Evolutionary conservation across 2,329 filamentous ascomycete genomes (phyloP).

Genomic region (Colletotrichum falcatum): DNA sequence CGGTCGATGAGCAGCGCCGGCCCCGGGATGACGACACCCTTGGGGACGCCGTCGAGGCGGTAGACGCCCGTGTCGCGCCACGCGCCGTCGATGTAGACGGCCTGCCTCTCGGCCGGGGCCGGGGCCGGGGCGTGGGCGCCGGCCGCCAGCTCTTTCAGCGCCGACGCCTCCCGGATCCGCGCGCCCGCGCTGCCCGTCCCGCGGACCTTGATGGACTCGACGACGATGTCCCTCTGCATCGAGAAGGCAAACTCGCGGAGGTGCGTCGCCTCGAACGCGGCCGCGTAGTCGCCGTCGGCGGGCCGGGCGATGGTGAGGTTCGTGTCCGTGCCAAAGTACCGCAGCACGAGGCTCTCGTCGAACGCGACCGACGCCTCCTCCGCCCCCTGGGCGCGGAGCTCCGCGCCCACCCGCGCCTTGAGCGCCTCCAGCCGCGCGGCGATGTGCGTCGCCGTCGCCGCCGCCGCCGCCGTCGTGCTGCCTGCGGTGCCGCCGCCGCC

Average conservation of each 20-base stretch:
- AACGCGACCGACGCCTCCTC: constrained; percentile 53
- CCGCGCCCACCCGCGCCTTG: constrained; percentile 49
- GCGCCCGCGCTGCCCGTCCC: constrained; percentile 45
- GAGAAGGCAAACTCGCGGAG: constrained; percentile 38
- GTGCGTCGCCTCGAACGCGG: constrained; percentile 25
- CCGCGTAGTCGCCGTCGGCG: constrained; percentile 45
- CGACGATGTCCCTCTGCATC: constrained; percentile 30
- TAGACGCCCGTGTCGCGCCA: constrained; percentile 48
- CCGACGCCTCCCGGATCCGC: constrained; percentile 33
- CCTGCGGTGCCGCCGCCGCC: not conserved
- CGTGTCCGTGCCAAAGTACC: constrained; percentile 52
- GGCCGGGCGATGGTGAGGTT: constrained; percentile 49
- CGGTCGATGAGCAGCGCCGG: constrained; percentile 50
- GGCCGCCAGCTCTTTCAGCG: constrained; percentile 39
- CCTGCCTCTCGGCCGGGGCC: constrained; percentile 42
- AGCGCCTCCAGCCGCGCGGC: constrained; percentile 45
- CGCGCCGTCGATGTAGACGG: constrained; percentile 47
- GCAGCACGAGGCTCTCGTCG: constrained; percentile 50
- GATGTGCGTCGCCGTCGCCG: constrained; percentile 37
- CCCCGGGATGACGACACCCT: constrained; percentile 45
- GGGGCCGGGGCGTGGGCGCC: constrained; percentile 14
- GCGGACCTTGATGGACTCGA: constrained; percentile 41
- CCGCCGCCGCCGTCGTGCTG: too few species aligned
- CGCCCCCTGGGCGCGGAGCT: constrained; percentile 57
- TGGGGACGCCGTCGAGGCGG: constrained; percentile 44